Conservation (phyloP, 2,329 filamentous ascomycete genomes). For the Myriosclerotinia duriaeana region DNA sequence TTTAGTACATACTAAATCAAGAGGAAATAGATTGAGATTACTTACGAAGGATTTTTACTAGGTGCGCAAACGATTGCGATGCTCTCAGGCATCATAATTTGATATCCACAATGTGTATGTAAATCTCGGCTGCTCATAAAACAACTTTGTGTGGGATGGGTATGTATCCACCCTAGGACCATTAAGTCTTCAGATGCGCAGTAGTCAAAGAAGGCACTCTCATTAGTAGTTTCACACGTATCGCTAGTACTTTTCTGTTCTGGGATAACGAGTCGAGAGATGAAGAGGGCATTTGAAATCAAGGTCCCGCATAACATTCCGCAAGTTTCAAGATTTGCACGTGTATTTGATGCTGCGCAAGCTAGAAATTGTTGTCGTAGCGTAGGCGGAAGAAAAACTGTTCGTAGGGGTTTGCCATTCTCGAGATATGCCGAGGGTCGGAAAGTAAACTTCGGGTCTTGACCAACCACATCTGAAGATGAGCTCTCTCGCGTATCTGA, state of each 20-base stretch:
- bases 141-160: slow-evolving; percentile 92
- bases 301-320: slow-evolving; percentile 89
- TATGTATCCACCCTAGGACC: slow-evolving; percentile 77
- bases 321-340: slow-evolving; percentile 84
- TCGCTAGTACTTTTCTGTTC: slow-evolving; percentile 88
- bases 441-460: slow-evolving; percentile 61
- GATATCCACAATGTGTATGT: slow-evolving; percentile 91
- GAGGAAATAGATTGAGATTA: slow-evolving; percentile 29
- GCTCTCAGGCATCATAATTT: slow-evolving; percentile 94
- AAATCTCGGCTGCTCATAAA: slow-evolving; percentile 95
- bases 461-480: slow-evolving; percentile 20
- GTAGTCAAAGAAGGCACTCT: slow-evolving; percentile 81
- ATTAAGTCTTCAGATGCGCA: slow-evolving; percentile 49
- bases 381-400: slow-evolving; percentile 78
- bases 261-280: slow-evolving; percentile 84
- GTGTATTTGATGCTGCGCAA: slow-evolving; percentile 74
- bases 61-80: slow-evolving; percentile 97
- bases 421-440: slow-evolving; percentile 85
- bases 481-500: background rate
- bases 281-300: slow-evolving; percentile 90
- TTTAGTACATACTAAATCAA: slow-evolving; percentile 23
- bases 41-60: slow-evolving; percentile 71
- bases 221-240: slow-evolving; percentile 92
- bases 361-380: slow-evolving; percentile 74
- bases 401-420: slow-evolving; percentile 80